phyloP scores from a whole-genome alignment of 2,329 filamentous ascomycete genomes.

The Lachnellula cervina region DNA sequence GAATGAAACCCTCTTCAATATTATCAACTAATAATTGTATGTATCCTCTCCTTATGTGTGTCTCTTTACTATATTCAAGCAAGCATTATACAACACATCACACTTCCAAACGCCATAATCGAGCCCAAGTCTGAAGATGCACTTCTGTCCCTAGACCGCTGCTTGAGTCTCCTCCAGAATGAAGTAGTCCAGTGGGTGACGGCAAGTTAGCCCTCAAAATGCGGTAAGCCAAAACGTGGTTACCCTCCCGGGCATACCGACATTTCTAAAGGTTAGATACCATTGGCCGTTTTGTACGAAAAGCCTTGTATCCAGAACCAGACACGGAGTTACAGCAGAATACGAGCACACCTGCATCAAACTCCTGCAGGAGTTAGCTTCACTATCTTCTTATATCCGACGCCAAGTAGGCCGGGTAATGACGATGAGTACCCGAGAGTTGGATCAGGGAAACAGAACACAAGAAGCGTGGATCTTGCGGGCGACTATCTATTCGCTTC shows the following conservation, averaged over 20 bases:
- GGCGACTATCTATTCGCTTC: constrained; percentile 4
- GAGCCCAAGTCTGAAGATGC: background rate
- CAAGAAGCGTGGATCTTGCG: constrained; percentile 8
- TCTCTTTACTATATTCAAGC: too few relatives aligned
- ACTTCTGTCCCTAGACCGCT: background rate
- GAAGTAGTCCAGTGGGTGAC: too few relatives aligned
- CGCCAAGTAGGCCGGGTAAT: background rate
- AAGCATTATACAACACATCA: too few relatives aligned
- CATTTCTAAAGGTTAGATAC: constrained; percentile 31
- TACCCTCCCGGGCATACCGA: constrained; percentile 26
- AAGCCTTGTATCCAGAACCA: constrained; percentile 2
- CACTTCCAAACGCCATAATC: too few relatives aligned
- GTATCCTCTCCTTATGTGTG: background rate
- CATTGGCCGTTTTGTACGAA: constrained; percentile 13
- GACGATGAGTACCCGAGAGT: constrained; percentile 2
- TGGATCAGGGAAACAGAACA: constrained; percentile 12
- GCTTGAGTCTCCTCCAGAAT: background rate
- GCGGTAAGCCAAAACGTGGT: constrained; percentile 5
- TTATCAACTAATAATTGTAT: background rate
- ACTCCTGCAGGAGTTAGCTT: constrained; percentile 14
- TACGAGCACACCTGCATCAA: constrained; percentile 10
- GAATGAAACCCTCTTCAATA: background rate
- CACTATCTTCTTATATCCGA: constrained; percentile 11
- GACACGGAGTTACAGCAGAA: background rate
- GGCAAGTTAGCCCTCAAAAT: constrained; percentile 9